Percentiles rank a stretch among this genome's conserved stretches.
These are phyloP conservation scores for Spatholobus suberectus DNA, from an alignment of 306 rosid genomes.

Conservation along the genomic window DNA sequence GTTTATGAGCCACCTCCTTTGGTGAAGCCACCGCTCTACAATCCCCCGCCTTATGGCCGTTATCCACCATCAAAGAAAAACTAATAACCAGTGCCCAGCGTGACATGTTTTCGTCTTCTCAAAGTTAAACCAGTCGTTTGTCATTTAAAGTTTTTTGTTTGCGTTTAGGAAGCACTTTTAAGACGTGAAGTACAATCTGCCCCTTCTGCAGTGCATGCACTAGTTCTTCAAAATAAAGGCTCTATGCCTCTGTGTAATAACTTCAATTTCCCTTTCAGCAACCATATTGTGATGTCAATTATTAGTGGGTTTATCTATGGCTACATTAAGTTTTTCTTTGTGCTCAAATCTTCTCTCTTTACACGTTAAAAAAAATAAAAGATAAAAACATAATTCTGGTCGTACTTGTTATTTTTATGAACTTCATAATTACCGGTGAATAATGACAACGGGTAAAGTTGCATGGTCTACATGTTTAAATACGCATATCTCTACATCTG, in stretches of 20 bases:
- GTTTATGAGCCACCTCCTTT: neutral
- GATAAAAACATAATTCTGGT: too few species aligned
- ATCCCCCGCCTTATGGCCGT: constrained; percentile 24
- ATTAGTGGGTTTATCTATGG: neutral
- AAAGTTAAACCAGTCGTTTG: neutral
- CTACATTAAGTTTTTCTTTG: neutral
- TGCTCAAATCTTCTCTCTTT: neutral
- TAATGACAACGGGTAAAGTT: neutral
- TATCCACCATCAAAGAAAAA: constrained; percentile 26
- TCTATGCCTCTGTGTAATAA: constrained; percentile 18
- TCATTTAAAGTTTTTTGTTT: neutral
- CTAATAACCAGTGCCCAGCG: neutral
- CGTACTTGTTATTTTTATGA: neutral
- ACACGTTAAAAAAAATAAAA: neutral
- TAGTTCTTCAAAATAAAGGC: constrained; percentile 36
- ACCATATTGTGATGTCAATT: neutral
- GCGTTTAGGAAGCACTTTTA: constrained; percentile 24
- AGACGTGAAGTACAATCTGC: constrained; percentile 8
- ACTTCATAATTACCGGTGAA: neutral
- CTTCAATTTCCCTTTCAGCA: constrained; percentile 6
- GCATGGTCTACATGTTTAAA: too few species aligned
- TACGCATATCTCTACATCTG: too few species aligned
- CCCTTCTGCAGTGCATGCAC: neutral
- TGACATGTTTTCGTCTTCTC: constrained; percentile 24
- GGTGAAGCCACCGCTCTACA: constrained; percentile 23